phyloP scores from a whole-genome alignment of 225 moss, liverwort and hornwort species.

The Straminergon stramineum region DNA sequence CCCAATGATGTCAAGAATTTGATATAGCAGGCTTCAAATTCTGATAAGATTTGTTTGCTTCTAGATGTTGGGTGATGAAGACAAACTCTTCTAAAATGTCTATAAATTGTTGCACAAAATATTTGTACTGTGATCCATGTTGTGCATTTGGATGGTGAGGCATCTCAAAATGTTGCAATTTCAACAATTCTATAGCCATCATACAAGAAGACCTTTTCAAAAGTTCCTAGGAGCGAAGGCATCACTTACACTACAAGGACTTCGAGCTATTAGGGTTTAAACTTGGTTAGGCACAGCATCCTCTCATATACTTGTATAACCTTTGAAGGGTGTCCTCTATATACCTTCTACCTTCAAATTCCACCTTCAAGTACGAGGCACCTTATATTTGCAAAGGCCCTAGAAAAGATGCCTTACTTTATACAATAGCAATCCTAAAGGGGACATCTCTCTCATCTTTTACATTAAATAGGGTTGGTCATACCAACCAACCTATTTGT shows the following conservation, averaged over 20 bases:
- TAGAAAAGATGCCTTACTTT: rapidly evolving
- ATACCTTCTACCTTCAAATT: not conserved
- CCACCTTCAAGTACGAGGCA: rapidly evolving
- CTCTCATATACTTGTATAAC: not conserved
- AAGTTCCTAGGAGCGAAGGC: rapidly evolving
- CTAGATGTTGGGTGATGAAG: not conserved
- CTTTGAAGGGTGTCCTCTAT: not conserved
- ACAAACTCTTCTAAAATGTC: too few species aligned
- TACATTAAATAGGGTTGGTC: too few species aligned
- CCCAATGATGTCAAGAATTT: not conserved
- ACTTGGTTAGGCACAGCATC: not conserved
- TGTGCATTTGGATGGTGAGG: not conserved
- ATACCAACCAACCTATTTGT: rapidly evolving
- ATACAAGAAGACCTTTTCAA: not conserved
- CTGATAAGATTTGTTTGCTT: not conserved
- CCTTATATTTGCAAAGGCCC: not conserved
- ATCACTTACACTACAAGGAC: not conserved
- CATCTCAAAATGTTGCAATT: not conserved
- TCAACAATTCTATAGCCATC: not conserved
- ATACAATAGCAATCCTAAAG: not conserved
- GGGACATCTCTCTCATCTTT: not conserved
- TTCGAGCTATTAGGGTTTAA: too few species aligned
- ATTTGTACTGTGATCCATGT: not conserved
- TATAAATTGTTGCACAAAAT: not conserved
- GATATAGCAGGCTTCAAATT: too few species aligned